Evolutionary conservation across 202 grass and related monocot genomes (phyloP), one percentile per base, ranked within the genome.

Genomic region (Brachypodium distachyon): DNA sequence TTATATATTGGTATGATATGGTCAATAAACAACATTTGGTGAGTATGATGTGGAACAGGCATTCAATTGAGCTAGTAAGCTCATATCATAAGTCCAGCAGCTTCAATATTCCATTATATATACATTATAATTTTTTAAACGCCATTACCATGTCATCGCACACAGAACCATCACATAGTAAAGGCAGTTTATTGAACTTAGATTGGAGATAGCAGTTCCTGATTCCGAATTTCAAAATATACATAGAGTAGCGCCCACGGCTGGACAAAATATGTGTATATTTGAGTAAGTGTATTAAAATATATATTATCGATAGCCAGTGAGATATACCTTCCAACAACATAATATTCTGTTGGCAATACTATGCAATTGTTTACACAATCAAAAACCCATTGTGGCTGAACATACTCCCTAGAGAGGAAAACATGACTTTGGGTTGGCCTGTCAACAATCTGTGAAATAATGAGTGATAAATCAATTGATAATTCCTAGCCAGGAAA

Each of bases 361-460:
- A 95, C 76, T 51, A 89, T 81, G 44, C 72, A 85, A 50, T 87
- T 66, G 47, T 98, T 98, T 67, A 98, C 73, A 70, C 91, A 98
- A 86, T 98, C 96, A 67, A 75, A 98, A 52, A 98, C 41, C 96
- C 96, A 98, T 66, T 98, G 96, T 47, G 96, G 96, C 68, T 98
- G 96, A 62, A 98, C 82, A 76, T 98, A 98, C 29, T 92, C 80
- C 82, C 96, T 94, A 21, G 96, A 89, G 27, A 98, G 89, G 75
- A 98, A 95, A 81, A 92, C 67, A 76, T 92, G 96, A 25, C 96
- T 91, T 89, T 99, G 96, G 27, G 96, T 96, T 2, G 96, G 92
- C 66, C 96, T 95, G 88, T 99, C 96, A 80, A 99, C 91, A 87
- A 99, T 93, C 96, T 99, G 83, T 55, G 87, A 67, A 77, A 65